Evolutionary conservation across 345 rosid genomes (phyloP).

Genomic region (Bruguiera sexangula): DNA sequence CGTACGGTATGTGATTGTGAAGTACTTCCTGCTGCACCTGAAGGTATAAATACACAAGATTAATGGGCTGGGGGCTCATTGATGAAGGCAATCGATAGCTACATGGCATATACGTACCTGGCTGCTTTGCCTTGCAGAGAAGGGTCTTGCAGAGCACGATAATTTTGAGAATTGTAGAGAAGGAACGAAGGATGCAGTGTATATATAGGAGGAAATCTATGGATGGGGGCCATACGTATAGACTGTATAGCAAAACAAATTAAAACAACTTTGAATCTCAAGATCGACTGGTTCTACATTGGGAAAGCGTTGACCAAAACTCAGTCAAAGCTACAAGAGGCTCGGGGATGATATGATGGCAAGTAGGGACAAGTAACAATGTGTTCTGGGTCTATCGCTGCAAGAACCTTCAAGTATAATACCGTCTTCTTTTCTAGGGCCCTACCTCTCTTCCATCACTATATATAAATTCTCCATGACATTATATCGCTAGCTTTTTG

Average conservation of each 20-base stretch:
- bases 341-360: background rate
- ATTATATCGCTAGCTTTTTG: background rate
- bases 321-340: constrained; percentile 13
- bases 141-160: background rate
- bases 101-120: background rate
- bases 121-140: constrained; percentile 8
- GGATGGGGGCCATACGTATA: constrained; percentile 9
- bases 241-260: background rate
- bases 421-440: constrained; percentile 7
- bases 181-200: background rate
- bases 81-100: no score
- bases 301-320: constrained; percentile 24
- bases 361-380: background rate
- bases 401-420: background rate
- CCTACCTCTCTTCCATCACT: constrained; percentile 5
- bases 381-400: background rate
- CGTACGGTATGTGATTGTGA: constrained; percentile 1
- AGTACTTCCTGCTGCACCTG: background rate
- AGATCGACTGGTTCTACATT: constrained; percentile 12
- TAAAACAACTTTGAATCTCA: background rate
- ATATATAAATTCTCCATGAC: background rate
- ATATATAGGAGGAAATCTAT: background rate
- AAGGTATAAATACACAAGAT: no score
- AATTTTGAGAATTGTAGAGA: background rate
- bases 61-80: no score